Percentiles rank a stretch among this genome's conserved stretches.
These are phyloP conservation scores for Yarrowia sp. DNA, from an alignment of 805 yeast species.

Conservation along the genomic window DNA sequence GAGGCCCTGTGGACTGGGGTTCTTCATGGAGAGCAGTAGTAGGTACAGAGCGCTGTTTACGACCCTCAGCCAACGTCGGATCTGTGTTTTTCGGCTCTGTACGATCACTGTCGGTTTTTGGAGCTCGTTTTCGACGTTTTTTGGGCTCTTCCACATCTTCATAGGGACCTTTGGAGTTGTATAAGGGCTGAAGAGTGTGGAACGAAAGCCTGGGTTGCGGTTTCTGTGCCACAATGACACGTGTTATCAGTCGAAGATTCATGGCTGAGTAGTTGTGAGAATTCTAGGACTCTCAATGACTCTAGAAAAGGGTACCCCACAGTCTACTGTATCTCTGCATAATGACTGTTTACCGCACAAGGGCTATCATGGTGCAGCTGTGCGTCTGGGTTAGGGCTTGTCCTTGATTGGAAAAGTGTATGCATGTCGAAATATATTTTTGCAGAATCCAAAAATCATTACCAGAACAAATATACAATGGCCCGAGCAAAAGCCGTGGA, in stretches of 20 bases:
- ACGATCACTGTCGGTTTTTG: not conserved
- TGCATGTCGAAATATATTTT: not conserved
- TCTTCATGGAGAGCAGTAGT: not conserved
- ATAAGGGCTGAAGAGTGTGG: not conserved
- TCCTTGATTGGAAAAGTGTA: no score
- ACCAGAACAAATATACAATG: not conserved
- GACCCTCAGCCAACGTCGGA: not conserved
- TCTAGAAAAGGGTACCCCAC: not conserved
- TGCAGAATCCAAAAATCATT: not conserved
- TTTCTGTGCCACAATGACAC: not conserved
- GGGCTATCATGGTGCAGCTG: not conserved
- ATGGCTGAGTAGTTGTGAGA: not conserved
- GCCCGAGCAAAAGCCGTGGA: slow-evolving; percentile 11
- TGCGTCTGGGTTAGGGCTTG: no score
- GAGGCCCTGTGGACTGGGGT: not conserved
- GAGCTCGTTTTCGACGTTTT: not conserved
- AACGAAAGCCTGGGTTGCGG: not conserved
- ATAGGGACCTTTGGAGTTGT: not conserved
- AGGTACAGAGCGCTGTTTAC: not conserved
- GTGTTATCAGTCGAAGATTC: not conserved
- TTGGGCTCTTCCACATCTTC: slow-evolving; percentile 8
- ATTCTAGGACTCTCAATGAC: not conserved
- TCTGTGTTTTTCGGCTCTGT: not conserved
- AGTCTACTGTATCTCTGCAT: not conserved
- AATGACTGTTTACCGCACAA: no score